These are phyloP conservation scores for Lecanoromycetidae sp. DNA, from an alignment of 2,329 filamentous ascomycete species.

Conservation along the genomic window DNA sequence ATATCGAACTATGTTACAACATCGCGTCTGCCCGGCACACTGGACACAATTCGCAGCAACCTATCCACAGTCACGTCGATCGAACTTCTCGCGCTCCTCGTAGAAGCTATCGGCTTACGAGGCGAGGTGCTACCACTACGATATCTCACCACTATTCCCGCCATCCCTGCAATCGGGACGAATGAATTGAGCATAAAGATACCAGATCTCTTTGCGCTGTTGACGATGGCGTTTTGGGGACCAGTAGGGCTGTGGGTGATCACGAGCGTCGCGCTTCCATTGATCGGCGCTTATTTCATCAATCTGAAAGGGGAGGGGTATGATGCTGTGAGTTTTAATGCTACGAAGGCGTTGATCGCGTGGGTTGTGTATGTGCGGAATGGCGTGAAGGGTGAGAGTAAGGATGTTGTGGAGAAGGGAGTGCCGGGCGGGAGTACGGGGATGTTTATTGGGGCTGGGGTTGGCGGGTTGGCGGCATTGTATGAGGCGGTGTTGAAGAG, in stretches of 20 bases:
- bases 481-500: slow-evolving; percentile 17
- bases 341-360: slow-evolving; percentile 69
- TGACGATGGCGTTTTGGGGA: slow-evolving; percentile 72
- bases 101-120: slow-evolving; percentile 61
- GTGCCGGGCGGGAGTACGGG: neutral
- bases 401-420: slow-evolving; percentile 33
- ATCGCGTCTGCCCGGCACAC: slow-evolving; percentile 54
- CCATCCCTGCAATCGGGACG: slow-evolving; percentile 42
- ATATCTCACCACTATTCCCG: slow-evolving; percentile 61
- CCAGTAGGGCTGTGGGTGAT: slow-evolving; percentile 64
- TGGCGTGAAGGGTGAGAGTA: slow-evolving; percentile 25
- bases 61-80: slow-evolving; percentile 63
- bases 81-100: slow-evolving; percentile 52
- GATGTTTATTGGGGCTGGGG: slow-evolving; percentile 19
- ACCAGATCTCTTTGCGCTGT: slow-evolving; percentile 68
- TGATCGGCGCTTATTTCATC: slow-evolving; percentile 72
- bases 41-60: slow-evolving; percentile 53
- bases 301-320: slow-evolving; percentile 55
- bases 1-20: slow-evolving; percentile 52
- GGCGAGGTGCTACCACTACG: slow-evolving; percentile 57
- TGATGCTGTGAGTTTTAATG: slow-evolving; percentile 82
- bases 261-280: slow-evolving; percentile 59
- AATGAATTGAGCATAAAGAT: slow-evolving; percentile 52
- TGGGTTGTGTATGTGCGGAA: slow-evolving; percentile 68
- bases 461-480: slow-evolving; percentile 13